phyloP scores from a whole-genome alignment of 1,284 basidiomycete species.

The Ceratobasidium sp. region DNA sequence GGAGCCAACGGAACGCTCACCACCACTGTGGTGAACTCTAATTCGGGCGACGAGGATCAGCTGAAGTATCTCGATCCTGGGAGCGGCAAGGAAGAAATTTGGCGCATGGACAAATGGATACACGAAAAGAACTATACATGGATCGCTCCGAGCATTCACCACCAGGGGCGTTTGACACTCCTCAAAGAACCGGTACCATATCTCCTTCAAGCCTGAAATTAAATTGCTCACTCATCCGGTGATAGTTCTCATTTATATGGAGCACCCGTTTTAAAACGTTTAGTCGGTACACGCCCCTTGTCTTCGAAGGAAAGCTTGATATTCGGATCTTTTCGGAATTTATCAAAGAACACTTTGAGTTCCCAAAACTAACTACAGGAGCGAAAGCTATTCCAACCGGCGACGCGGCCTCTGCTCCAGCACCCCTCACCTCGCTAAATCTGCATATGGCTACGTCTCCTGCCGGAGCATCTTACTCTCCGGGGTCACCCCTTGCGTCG shows the following conservation, averaged over 20 bases:
- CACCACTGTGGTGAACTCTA: neutral
- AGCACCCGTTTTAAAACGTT: neutral
- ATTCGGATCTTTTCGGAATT: neutral
- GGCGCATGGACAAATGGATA: neutral
- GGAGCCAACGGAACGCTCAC: neutral
- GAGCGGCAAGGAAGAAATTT: neutral
- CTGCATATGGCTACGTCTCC: too few species aligned
- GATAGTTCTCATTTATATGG: neutral
- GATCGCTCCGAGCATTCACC: slow-evolving; percentile 1
- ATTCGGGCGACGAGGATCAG: neutral
- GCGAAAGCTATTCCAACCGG: neutral
- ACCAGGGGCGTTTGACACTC: neutral
- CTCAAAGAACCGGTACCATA: too few species aligned
- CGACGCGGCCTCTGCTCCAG: too few species aligned
- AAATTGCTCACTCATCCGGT: neutral
- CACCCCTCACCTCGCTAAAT: too few species aligned
- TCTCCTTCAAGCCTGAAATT: too few species aligned
- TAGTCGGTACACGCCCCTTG: neutral
- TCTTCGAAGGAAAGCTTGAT: neutral
- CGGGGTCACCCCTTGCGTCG: too few species aligned
- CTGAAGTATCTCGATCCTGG: neutral
- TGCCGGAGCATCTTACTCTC: too few species aligned
- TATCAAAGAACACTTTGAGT: neutral
- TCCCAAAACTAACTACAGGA: too few species aligned
- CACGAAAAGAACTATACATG: neutral